Evolutionary conservation across 2,329 filamentous ascomycete species (phyloP), one percentile per base, ranked within the genome.

Genomic region (Plenodomus tracheiphilus): DNA sequence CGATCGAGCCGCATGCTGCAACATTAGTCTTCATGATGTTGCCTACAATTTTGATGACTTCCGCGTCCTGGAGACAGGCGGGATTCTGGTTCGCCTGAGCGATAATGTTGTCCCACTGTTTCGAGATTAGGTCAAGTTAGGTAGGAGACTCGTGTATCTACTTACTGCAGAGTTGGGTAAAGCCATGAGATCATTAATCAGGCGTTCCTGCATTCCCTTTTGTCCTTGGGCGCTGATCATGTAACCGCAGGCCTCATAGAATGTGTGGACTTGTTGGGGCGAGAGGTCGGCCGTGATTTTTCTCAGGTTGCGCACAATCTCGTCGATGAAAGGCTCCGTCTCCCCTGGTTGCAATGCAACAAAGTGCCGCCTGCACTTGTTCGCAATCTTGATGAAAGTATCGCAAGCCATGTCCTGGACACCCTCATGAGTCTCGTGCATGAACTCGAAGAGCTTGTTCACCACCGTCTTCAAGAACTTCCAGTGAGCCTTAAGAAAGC

Each of bases 11-110:
- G 74, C 94, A 99, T 30, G 94, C 94, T n/a, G 95, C 93, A 4
- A 99, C 94, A 65, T 99, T 99, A 1, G 94, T 99, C 83, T 99
- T 99, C 94, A 99, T 99, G 70, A 99, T 97, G 75, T 99, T 99
- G 59, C 94, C 94, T 55, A 99, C 92, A 60, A 99, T 87, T 79
- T 99, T 99, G 78, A 99, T 97, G 1, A 92, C 96, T 62, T 99
- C 92, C 10, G 86, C 80, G 66, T 97, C 91, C 72, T 97, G 91
- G 11, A 99, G 81, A 59, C 94, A 91, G 18, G 85, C 82, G 0
- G 94, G 91, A 69, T 97, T 87, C 53, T 87, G 81, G 46, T 90
- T 94, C 19, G 94, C 94, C 68, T 88, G 84, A 61, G 85, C 84
- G 69, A 99, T 99, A 65, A 99, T 97, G 65, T 87, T 85, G 69